Conservation (phyloP, 257 asterid species). For the Capsicum chinense region DNA sequence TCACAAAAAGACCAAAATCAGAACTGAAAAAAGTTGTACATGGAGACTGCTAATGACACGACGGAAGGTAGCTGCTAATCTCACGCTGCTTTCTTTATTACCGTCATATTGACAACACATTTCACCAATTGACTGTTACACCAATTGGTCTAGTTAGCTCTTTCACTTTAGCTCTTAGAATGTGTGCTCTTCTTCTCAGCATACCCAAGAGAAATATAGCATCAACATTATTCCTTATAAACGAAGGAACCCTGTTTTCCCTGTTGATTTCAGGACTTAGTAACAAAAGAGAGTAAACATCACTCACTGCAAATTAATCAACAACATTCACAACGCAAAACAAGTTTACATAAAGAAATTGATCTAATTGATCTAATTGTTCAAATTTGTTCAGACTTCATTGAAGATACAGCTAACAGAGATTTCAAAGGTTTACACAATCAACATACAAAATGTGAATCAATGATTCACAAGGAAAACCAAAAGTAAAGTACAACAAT, state of each 20-base stretch:
- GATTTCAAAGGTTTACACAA: background rate
- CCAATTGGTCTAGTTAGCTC: background rate
- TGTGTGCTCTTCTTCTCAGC: background rate
- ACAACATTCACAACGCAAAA: too few relatives aligned
- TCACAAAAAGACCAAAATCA: too few relatives aligned
- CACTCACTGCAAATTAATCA: too few relatives aligned
- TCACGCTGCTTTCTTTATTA: too few relatives aligned
- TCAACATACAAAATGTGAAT: conserved; percentile 35
- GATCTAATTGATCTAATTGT: background rate
- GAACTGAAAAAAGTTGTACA: too few relatives aligned
- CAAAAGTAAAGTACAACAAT: background rate
- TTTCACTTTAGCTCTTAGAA: background rate
- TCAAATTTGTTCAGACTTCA: background rate
- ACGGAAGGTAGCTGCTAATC: too few relatives aligned
- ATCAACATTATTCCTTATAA: too few relatives aligned
- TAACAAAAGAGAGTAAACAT: background rate
- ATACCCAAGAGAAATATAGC: background rate
- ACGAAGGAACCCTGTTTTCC: background rate
- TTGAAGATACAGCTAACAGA: background rate
- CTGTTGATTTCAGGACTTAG: background rate
- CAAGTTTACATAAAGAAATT: background rate
- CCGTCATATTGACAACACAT: background rate
- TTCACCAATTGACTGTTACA: background rate
- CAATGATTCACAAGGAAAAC: conserved; percentile 40
- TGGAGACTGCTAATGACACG: too few relatives aligned